Percentiles rank a stretch among this genome's conserved stretches.
Conservation (phyloP, 768 basidiomycete species). For the Amanita pseudoporphyria region DNA sequence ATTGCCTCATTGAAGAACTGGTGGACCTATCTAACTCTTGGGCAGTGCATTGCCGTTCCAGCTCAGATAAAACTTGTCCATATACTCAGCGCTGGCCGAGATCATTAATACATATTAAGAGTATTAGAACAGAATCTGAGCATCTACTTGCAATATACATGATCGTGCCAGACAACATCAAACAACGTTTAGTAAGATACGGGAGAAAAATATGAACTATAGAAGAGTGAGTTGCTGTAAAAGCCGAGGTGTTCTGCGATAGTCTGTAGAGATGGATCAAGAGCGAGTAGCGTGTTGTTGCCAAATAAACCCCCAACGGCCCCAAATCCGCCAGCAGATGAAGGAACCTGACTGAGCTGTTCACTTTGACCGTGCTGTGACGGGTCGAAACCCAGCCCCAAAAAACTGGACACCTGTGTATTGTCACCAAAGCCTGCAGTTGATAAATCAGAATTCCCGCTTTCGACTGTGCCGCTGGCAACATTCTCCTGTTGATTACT, state of each 20-base stretch:
- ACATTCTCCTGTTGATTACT: not conserved
- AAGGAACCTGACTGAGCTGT: not conserved
- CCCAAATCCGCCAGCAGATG: not conserved
- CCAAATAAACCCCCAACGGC: not conserved
- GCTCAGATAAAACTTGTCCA: too few relatives aligned
- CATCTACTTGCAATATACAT: too few relatives aligned
- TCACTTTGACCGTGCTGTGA: not conserved
- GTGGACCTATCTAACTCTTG: too few relatives aligned
- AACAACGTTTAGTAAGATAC: not conserved
- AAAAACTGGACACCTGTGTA: not conserved
- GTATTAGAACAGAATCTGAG: too few relatives aligned
- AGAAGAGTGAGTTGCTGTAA: not conserved
- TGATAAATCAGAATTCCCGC: not conserved
- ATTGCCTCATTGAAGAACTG: too few relatives aligned
- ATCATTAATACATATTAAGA: too few relatives aligned
- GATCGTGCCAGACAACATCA: not conserved
- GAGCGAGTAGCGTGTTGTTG: not conserved
- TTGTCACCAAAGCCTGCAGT: not conserved
- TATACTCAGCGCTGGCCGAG: too few relatives aligned
- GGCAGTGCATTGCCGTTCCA: too few relatives aligned
- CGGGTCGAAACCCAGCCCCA: not conserved
- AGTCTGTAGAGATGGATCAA: conserved; percentile 2
- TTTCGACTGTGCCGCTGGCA: not conserved
- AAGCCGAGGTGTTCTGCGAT: conserved; percentile 6
- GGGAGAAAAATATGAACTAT: conserved; percentile 3